Evolutionary conservation across 2,329 filamentous ascomycete genomes (phyloP), one percentile per base, ranked within the genome.

Genomic region (Diplodia seriata): DNA sequence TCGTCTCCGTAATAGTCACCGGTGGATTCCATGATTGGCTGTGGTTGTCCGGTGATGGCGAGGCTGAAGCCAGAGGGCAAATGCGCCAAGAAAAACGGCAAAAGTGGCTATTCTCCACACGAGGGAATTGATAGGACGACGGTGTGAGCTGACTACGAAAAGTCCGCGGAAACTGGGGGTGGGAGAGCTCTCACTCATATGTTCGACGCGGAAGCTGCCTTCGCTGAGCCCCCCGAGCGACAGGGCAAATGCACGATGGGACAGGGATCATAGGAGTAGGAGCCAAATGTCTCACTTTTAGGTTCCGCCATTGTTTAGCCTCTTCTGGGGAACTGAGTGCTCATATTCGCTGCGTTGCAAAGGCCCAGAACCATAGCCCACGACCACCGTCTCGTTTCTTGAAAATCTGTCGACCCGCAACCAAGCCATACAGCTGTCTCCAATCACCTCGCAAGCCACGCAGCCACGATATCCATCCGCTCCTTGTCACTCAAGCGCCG

Each of bases 1-100:
- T 4, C 9, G 15, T 36, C 3, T 56, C 2, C 15, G 12, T 15
- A 7, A 12, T 43, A 11, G 18, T 29, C 33, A 12, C 8, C 4
- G 5, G 5, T 2, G 0, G 5, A 11, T 6, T 40, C 11, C 33
- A 40, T 40, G 33, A 57, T 43, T 57, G 54, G 54, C 2, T 8
- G 18, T 29, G 5, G 9, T 7, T 18, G 7, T 20, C 14, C 7
- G 8, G 23, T 31, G 54, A 12, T 3, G 15, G 31, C 36, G 14
- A 43, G 54, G 54, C 54, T 57, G 54, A 7, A 29, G 54, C 8
- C 3, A 15, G 14, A 40, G 33, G n/a, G 54, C 54, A 57, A 43
- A 57, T 33, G 2, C 14, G 54, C 54, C 54, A 57, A 57, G 54
- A 26, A 57, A 57, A 57, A 57, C 33, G 54, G 54, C 54, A 40